These are phyloP conservation scores for Geum urbanum DNA, from an alignment of 306 rosid species.

Conservation along the genomic window DNA sequence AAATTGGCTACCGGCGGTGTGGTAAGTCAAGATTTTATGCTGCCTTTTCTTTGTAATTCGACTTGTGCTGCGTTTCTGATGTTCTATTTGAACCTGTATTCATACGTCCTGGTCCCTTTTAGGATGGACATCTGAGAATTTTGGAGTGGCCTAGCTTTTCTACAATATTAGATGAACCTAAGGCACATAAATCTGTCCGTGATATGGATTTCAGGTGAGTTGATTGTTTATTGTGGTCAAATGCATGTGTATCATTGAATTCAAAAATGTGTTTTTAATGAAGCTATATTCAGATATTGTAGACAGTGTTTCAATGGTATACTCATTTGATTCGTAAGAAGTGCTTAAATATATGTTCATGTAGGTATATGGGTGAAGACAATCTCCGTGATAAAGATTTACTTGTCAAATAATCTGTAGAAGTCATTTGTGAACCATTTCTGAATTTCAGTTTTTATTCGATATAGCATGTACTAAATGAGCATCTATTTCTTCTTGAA, in stretches of 20 bases:
- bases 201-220: conserved; percentile 91
- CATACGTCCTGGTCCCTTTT: conserved; percentile 21
- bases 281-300: background rate
- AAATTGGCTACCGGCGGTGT: conserved; percentile 80
- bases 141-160: conserved; percentile 78
- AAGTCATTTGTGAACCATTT: background rate
- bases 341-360: background rate
- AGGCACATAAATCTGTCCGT: conserved; percentile 68
- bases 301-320: conserved; percentile 1
- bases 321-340: background rate
- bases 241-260: background rate
- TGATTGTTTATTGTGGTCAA: background rate
- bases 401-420: background rate
- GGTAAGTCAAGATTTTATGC: conserved; percentile 45
- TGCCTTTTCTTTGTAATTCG: conserved; percentile 11
- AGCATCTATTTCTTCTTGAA: background rate
- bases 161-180: conserved; percentile 74
- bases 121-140: conserved; percentile 90
- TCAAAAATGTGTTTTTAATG: background rate
- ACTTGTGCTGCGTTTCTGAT: background rate
- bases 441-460: background rate
- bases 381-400: background rate
- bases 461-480: background rate
- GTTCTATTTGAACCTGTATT: background rate
- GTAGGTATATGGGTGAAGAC: background rate